Evolutionary conservation across 2,329 filamentous ascomycete species (phyloP), one percentile per base, ranked within the genome.

Genomic region (Alternaria viburni): DNA sequence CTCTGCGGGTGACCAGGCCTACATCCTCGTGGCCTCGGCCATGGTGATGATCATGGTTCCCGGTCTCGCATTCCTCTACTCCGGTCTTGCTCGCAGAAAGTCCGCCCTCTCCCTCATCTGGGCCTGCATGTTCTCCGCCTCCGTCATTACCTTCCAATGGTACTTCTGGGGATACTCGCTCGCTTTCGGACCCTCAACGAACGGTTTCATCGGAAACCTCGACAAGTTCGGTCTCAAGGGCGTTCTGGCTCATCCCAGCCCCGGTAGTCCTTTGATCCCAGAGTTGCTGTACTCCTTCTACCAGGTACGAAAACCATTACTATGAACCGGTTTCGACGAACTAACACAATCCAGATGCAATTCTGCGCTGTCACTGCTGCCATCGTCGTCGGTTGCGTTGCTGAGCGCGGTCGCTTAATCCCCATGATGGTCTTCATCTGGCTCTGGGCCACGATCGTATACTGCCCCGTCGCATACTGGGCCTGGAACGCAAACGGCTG

Each of bases 161-260:
- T 98, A 97, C 78, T 97, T 99, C 81, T 98, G 96, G 95, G 96
- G 96, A 41, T 99, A 97, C 82, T 97, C 95, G 13, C 86, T 99
- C 65, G 94, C 95, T 56, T 97, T 98, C 82, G 96, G 92, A 76
- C 86, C 87, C 46, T 92, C 90, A 5, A 93, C 88, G 70, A 97
- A 92, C 82, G 91, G 92, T 57, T 98, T 92, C 83, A 98, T 99
- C 77, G 96, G 96, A 59, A 89, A 98, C 79, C 83, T 99, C 59
- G 87, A 90, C 72, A 92, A 96, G 81, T 97, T 98, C 74, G 96
- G 93, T 65, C 86, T 99, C 73, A 90, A 88, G 85, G 92, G 93
- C 76, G 93, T 93, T 3, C 86, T 97, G 73, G 96, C 88, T 57
- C 85, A 86, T 49, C 94, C 94, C n/a, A 96, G 93, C 64, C 93